These are phyloP conservation scores for Microstegium vimineum DNA, from an alignment of 176 grass and related monocot species.

Conservation along the genomic window DNA sequence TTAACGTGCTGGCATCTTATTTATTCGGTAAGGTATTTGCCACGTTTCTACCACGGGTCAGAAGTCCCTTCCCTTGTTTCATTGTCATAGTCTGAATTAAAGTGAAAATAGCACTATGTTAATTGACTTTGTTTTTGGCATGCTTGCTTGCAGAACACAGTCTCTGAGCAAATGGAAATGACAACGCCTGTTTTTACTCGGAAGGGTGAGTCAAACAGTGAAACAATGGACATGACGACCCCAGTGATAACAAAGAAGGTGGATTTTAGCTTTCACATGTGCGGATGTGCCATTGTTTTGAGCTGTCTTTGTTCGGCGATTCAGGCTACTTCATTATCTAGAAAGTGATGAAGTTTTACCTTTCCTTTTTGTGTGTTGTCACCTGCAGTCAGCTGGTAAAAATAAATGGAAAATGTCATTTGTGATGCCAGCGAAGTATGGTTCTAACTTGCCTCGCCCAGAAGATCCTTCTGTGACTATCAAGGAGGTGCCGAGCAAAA, in stretches of 20 bases:
- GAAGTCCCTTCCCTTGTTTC: background rate
- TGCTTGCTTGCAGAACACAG: conserved; percentile 56
- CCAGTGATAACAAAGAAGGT: conserved; percentile 86
- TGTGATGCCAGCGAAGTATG: conserved; percentile 90
- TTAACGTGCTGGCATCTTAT: conserved; percentile 76
- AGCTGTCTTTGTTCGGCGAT: background rate
- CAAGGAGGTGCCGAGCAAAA: conserved; percentile 72
- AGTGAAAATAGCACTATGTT: background rate
- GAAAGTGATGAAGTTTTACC: background rate
- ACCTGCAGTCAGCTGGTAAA: conserved; percentile 32
- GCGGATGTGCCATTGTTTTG: conserved; percentile 1
- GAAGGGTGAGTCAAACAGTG: conserved; percentile 38
- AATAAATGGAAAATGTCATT: conserved; percentile 92
- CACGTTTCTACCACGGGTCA: background rate
- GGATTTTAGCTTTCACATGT: background rate
- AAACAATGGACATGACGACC: conserved; percentile 95
- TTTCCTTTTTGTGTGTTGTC: conserved; percentile 1
- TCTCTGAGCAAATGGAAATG: conserved; percentile 84
- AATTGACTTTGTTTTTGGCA: background rate
- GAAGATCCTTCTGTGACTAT: conserved; percentile 74
- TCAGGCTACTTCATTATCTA: background rate
- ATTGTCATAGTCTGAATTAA: background rate
- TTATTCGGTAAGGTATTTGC: conserved; percentile 95
- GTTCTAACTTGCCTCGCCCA: conserved; percentile 65
- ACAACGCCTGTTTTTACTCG: conserved; percentile 79